These are phyloP conservation scores for Mycena rebaudengoi DNA, from an alignment of 768 basidiomycete species.

Conservation along the genomic window DNA sequence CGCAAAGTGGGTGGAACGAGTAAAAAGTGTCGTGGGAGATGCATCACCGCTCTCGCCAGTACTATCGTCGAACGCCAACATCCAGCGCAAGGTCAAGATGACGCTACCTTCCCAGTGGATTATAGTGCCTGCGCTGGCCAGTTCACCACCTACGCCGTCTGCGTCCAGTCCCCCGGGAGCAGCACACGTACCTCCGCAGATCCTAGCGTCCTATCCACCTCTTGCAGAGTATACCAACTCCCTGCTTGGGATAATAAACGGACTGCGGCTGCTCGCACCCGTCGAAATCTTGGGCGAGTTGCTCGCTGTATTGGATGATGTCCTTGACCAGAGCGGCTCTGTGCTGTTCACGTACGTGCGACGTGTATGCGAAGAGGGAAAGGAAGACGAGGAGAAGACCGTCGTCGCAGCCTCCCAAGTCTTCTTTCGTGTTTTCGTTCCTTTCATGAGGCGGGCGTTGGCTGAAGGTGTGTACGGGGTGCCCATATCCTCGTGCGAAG, in stretches of 20 bases:
- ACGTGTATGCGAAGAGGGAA: conserved; percentile 33
- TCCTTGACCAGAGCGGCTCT: conserved; percentile 55
- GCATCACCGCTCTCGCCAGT: conserved; percentile 20
- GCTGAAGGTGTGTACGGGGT: conserved; percentile 78
- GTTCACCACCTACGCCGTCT: conserved; percentile 40
- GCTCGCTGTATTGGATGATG: conserved; percentile 55
- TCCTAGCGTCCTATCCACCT: conserved; percentile 77
- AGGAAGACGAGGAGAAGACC: conserved; percentile 42
- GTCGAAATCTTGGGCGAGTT: conserved; percentile 63
- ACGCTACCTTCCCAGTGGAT: conserved; percentile 61
- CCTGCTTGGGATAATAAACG: conserved; percentile 77
- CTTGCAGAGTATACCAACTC: conserved; percentile 80
- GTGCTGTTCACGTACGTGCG: conserved; percentile 56
- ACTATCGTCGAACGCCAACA: conserved; percentile 15
- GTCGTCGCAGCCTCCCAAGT: conserved; percentile 60
- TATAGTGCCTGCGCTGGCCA: conserved; percentile 43
- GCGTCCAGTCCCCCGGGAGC: conserved; percentile 38
- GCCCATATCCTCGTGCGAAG: conserved; percentile 31
- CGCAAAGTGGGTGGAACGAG: conserved; percentile 43
- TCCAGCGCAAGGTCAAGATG: conserved; percentile 26
- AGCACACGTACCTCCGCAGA: conserved; percentile 74
- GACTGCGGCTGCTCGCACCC: conserved; percentile 83
- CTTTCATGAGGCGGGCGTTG: conserved; percentile 74
- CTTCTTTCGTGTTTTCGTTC: conserved; percentile 70
- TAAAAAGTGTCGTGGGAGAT: conserved; percentile 32